Evolutionary conservation across 192 early-diverging fungal genomes (phyloP), one percentile per base, ranked within the genome.

Genomic region (Coemansia sp.): DNA sequence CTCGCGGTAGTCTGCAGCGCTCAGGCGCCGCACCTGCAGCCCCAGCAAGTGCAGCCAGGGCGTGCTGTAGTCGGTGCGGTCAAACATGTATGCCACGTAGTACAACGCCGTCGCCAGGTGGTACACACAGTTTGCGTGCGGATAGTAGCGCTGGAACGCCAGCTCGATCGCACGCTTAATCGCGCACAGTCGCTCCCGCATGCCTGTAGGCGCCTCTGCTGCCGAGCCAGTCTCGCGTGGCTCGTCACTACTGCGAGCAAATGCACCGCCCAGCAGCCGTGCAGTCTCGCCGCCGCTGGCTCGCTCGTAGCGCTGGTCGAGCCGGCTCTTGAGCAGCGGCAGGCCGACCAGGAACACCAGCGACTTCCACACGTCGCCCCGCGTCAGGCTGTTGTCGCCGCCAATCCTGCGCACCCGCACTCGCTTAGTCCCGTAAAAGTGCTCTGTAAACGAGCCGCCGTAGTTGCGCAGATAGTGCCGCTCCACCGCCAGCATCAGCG

Each of bases 351-450:
- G 77, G 15, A 90, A 79, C 4, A 86, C 50, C 12, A 93, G 69
- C 5, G 92, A 94, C 48, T 66, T 57, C 68, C 83, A 82, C 59
- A 87, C 77, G 68, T 87, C 85, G 12, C 63, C 59, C 17, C 71
- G 67, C 6, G 83, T 80, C 42, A 91, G 58, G 31, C 71, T 64
- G 59, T 14, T 49, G 50, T 46, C 40, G 56, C 75, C 79, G 28
- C 78, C 50, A 31, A 74, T 62, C 50, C 59, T 81, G 66, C 72
- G 68, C 40, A 83, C 71, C 5, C 86, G 81, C 21, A 87, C 86
- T 54, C 94, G 78, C 74, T 92, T 93, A 21, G 90, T 69, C 4
- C 93, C 93, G 74, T 97, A 97, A 80, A 97, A 95, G 75, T 91
- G 88, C 74, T 97, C 95, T n/a, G 92, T 85, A 72, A 93, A 93